Evolutionary conservation across 2,329 filamentous ascomycete genomes (phyloP), one percentile per base, ranked within the genome.

Genomic region (Cladosporium austrohemisphaericum): DNA sequence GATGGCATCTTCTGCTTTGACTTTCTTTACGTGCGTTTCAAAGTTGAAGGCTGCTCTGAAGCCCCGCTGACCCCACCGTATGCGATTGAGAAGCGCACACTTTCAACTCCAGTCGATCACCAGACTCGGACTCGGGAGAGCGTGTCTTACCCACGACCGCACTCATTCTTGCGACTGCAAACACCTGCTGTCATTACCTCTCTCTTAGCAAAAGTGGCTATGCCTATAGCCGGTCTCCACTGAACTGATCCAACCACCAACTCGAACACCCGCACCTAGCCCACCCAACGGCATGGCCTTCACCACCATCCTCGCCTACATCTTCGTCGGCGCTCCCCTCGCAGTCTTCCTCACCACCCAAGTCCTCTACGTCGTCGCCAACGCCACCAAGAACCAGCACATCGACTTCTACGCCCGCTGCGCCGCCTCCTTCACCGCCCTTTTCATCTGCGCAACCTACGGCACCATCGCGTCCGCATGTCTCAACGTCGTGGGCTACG

Each of bases 401-500:
- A 58, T 68, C 45, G 79, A 76, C 65, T 92, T 88, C 71, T 77
- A 76, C 59, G 86, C 85, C 58, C 86, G 88, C 64, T 71, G 76
- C 50, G 57, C 74, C 44, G 71, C 72, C 13, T 71, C 71, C 35
- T 68, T 66, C 56, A 49, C 60, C 54, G 62, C 65, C 19, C 65
- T 75, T 49, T 40, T 70, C 41, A 38, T 70, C 18, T 71, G 68
- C 61, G 71, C 91, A 22, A 68, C 76, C 59, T 94, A 88, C 69
- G 93, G 91, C 52, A 86, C 88, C 51, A 53, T 88, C 38, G 83
- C 83, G 22, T 89, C 86, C 36, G 78, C 91, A 53, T 61, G 80
- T 52, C 77, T 97, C 55, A 83, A 86, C 38, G 60, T 87, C 13
- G 59, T 83, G 41, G 90, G 90, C 52, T 80, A 86, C 60, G 83